Base-by-base conservation (phyloP, 768 basidiomycete species). In the Phlebiopsis gigantea region DNA sequence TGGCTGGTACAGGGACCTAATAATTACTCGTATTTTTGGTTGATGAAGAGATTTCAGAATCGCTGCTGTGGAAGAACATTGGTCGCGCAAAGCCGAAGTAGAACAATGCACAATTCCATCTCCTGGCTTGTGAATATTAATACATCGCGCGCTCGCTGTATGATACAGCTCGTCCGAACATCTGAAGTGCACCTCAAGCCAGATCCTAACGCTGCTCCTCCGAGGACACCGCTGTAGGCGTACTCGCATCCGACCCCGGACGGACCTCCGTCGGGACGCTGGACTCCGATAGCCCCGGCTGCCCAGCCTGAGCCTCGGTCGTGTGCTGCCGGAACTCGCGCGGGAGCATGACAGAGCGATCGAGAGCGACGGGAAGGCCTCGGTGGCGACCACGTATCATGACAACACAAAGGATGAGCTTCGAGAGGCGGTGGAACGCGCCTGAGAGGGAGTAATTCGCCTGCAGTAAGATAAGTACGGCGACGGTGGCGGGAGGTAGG, bases 381-480 rank as follows among this genome's bases (percentile, higher is more conserved):
- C 94, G 86, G 69, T 98, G 94, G 12, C 93, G 82, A 5, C 94
- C 93, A 57, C 97, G 88, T 58, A 99, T 79, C 92, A 98, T 98
- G 62, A 98, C 92, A 8, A 81, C 69, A 65, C 84, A 86, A 22
- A 98, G 62, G 55, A 98, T 84, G 29, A 98, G 78, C 69, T 98
- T 98, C 0, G 93, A 94, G 5, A 97, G 71, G 0, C 87, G 80
- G 15, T 78, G 75, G 57, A 95, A 84, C 7, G 85, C 82, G 1
- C 93, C 95, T 3, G 83, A 82, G 53, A 98, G 79, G 0, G 90
- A 91, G 63, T 83, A 91, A 66, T 89, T 88, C 66, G 81, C 77
- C 93, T 97, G 60, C 14, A 4, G 24, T 22, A 3, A 17, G 46
- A 30, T 26, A 25, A 24, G 29, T n/a, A 30, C 21, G 26, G 47